A percentile compares a stretch with the other conserved stretches of the same genome.
Conservation (phyloP, 1,284 basidiomycete genomes). For the Porodaedalea pini region DNA sequence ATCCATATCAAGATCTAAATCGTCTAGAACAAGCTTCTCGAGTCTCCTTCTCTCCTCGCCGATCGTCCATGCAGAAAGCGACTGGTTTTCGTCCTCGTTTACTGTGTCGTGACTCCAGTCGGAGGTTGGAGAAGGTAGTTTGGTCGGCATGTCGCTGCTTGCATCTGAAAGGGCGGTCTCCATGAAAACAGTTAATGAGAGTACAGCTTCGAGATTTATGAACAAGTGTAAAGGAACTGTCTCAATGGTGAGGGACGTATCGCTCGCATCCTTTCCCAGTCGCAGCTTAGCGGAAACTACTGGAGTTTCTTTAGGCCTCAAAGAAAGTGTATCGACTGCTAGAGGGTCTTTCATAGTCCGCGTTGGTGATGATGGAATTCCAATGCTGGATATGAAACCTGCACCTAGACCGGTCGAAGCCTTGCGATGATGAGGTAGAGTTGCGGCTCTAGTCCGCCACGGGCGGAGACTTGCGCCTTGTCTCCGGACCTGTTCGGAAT, state of each 20-base stretch:
- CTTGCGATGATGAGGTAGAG: slow-evolving; percentile 1
- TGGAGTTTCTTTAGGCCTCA: not conserved
- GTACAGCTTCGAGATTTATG: slow-evolving; percentile 30
- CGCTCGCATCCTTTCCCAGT: not conserved
- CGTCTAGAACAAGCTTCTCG: slow-evolving; percentile 51
- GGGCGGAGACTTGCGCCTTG: slow-evolving; percentile 52
- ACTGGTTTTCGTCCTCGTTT: not conserved
- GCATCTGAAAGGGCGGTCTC: slow-evolving; percentile 27
- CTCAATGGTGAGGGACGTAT: not conserved
- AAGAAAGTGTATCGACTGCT: not conserved
- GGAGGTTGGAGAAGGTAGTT: slow-evolving; percentile 6
- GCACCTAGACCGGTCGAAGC: slow-evolving; percentile 3
- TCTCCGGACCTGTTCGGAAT: slow-evolving; percentile 37
- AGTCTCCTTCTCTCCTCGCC: slow-evolving; percentile 28
- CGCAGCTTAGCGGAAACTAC: slow-evolving; percentile 1
- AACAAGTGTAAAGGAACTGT: slow-evolving; percentile 7
- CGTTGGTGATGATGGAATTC: slow-evolving; percentile 15
- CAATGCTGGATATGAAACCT: slow-evolving; percentile 13
- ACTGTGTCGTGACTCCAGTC: not conserved
- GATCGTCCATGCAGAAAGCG: not conserved
- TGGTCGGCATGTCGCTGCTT: not conserved
- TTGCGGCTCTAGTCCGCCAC: slow-evolving; percentile 48
- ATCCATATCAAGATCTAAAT: slow-evolving; percentile 50
- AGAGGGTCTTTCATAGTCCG: not conserved
- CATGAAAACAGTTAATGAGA: slow-evolving; percentile 35